Percentiles rank a stretch among this genome's conserved stretches.
Evolutionary conservation across 805 yeast genomes (phyloP).

Genomic region (Kazachstania africana): DNA sequence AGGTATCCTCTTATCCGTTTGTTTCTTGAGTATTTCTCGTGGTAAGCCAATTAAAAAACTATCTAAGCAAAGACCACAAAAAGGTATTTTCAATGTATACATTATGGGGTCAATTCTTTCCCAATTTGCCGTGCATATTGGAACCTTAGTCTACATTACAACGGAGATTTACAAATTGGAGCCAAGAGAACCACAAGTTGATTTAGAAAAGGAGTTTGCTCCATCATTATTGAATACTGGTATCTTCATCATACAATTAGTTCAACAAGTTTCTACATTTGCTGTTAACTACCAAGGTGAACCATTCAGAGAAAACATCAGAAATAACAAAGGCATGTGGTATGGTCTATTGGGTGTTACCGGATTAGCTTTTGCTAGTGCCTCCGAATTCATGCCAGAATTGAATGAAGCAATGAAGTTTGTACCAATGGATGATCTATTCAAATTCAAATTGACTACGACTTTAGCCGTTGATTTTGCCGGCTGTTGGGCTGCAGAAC

Average conservation of each 20-base stretch:
- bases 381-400: constrained; percentile 92
- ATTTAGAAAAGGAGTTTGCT: constrained; percentile 73
- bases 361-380: constrained; percentile 75
- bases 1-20: constrained; percentile 83
- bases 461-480: constrained; percentile 67
- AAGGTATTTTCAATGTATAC: constrained; percentile 88
- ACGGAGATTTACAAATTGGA: constrained; percentile 74
- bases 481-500: constrained; percentile 67
- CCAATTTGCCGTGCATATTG: constrained; percentile 88
- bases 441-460: constrained; percentile 67
- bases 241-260: constrained; percentile 83
- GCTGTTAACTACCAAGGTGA: constrained; percentile 96
- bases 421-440: constrained; percentile 67
- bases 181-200: constrained; percentile 85
- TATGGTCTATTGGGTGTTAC: constrained; percentile 90
- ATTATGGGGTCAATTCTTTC: constrained; percentile 97
- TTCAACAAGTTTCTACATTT: constrained; percentile 95
- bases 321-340: constrained; percentile 92
- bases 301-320: constrained; percentile 87
- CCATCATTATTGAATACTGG: constrained; percentile 95
- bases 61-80: constrained; percentile 91
- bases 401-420: constrained; percentile 83
- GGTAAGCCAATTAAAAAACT: constrained; percentile 84
- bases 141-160: constrained; percentile 72
- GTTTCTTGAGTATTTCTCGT: constrained; percentile 90